Evolutionary conservation across 116 monocot genomes (phyloP), one percentile per base, ranked within the genome.

Genomic region (Phalaenopsis hybrid): DNA sequence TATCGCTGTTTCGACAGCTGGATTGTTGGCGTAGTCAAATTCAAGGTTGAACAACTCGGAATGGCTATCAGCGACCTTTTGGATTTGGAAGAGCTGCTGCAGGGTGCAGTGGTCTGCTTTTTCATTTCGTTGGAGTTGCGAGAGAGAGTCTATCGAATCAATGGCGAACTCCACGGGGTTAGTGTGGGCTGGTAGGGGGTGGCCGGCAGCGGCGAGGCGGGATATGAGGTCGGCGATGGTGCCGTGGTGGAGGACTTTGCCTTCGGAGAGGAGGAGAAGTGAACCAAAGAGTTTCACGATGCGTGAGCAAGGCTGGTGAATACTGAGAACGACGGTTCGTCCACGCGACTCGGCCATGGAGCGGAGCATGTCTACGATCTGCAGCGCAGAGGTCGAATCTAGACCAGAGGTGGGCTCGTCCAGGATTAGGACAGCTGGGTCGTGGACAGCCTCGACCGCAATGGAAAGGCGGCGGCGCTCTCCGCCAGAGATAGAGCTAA

Each of bases 341-440:
- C 94, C 94, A 2, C 85, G 75, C 5, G 58, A 48, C 85, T 89
- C 94, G 4, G 96, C 96, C 96, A 94, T 96, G 76, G 81, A 44
- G 68, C 86, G 86, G 57, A 96, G 87, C 87, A 90, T 85, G 59
- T 84, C 86, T n/a, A 94, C 88, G 49, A 92, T 88, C 81, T 96
- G 94, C 4, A 90, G 81, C n/a, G 97, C 97, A 9, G 93, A 87
- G n/a, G 81, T 77, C 77, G 91, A 91, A 82, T 97, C 97, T 41
- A 97, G 92, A 21, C 97, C 97, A 9, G 94, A 94, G 15, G 97
- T 97, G 15, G 97, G 97, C 79, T 97, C 97, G 85, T 97, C 97
- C 23, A 97, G 89, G 59, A 97, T 86, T 21, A 97, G 61, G 16
- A 97, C 88, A 25, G 83, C 37, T 0, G 97, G 97, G 28, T 92